Evolutionary conservation across 768 basidiomycete genomes (phyloP).

Genomic region (Sutorius australiensis): DNA sequence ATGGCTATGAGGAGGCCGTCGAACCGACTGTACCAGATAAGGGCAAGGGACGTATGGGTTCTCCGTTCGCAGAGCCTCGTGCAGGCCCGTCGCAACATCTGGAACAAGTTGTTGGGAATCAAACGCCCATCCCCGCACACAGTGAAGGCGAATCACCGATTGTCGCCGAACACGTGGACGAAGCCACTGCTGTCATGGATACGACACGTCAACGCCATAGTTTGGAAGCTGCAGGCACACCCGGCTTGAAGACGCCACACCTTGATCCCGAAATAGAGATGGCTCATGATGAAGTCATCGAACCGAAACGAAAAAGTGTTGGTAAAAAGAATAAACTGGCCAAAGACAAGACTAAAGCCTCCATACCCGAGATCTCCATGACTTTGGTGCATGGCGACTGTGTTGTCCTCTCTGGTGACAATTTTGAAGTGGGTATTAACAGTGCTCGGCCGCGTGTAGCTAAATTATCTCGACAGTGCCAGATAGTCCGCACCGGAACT

Average conservation of each 20-base stretch:
- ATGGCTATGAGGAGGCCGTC: slow-evolving; percentile 18
- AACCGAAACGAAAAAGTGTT: neutral
- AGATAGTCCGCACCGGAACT: slow-evolving; percentile 29
- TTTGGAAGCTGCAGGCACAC: neutral
- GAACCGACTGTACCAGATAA: slow-evolving; percentile 4
- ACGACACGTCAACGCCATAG: neutral
- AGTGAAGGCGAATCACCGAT: neutral
- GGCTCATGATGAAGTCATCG: neutral
- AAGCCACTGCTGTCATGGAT: slow-evolving; percentile 6
- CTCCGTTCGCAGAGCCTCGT: neutral
- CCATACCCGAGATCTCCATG: slow-evolving; percentile 22
- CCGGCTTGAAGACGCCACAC: neutral
- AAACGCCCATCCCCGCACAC: neutral
- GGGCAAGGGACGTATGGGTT: slow-evolving; percentile 9
- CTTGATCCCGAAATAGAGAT: neutral
- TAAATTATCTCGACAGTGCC: slow-evolving; percentile 19
- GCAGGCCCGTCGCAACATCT: neutral
- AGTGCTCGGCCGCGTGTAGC: neutral
- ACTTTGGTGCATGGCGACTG: slow-evolving; percentile 41
- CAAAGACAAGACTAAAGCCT: slow-evolving; percentile 17
- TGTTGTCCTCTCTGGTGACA: slow-evolving; percentile 35
- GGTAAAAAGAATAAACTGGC: slow-evolving; percentile 18
- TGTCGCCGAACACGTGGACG: slow-evolving; percentile 1
- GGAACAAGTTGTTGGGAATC: neutral
- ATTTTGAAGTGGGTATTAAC: slow-evolving; percentile 38